phyloP scores from a whole-genome alignment of 805 yeast genomes.

The Saccharomycopsis malanga region DNA sequence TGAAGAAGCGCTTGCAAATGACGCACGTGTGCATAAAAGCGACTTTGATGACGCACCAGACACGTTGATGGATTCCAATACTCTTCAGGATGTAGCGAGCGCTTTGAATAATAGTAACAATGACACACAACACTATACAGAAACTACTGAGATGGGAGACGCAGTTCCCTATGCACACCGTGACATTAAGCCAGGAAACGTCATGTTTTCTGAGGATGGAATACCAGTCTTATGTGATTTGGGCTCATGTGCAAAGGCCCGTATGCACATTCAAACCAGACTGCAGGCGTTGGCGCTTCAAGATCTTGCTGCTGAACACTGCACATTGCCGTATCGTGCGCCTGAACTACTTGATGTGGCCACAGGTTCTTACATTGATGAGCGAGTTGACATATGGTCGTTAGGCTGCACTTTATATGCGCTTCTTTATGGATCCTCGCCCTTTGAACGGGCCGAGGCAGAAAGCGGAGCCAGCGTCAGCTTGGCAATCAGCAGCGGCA shows the following conservation, averaged over 20 bases:
- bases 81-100: constrained; percentile 24
- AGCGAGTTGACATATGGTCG: constrained; percentile 85
- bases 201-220: constrained; percentile 70
- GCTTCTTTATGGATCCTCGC: constrained; percentile 70
- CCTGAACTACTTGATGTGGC: constrained; percentile 82
- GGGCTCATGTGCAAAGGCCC: constrained; percentile 70
- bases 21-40: background rate
- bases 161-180: constrained; percentile 72
- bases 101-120: constrained; percentile 24
- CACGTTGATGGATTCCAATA: background rate
- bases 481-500: constrained; percentile 67
- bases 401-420: constrained; percentile 80
- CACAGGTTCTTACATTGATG: constrained; percentile 57
- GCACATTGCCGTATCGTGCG: constrained; percentile 81
- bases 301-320: constrained; percentile 76
- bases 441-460: constrained; percentile 78
- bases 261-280: constrained; percentile 45
- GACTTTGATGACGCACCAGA: background rate
- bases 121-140: constrained; percentile 23
- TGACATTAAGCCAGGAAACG: constrained; percentile 84
- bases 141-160: constrained; percentile 45
- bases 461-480: constrained; percentile 76
- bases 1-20: too few relatives aligned
- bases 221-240: constrained; percentile 76
- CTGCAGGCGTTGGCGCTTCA: constrained; percentile 70